Conservation (phyloP, 1,139 yeast genomes). For the Taphrina sp. region DNA sequence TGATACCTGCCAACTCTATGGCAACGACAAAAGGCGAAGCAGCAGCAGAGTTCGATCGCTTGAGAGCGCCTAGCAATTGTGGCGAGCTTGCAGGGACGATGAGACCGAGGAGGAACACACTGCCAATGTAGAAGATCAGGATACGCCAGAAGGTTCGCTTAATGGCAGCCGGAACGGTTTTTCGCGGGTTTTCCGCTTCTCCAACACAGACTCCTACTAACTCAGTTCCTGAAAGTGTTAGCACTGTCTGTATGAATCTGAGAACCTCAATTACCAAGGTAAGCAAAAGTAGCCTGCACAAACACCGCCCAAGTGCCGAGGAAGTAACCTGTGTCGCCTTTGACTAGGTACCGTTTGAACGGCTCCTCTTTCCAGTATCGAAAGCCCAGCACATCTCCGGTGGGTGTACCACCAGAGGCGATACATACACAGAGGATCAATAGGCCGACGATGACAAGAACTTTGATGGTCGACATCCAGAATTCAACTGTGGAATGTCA, state of each 20-base stretch:
- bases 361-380: slow-evolving; percentile 62
- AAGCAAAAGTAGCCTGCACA: slow-evolving; percentile 64
- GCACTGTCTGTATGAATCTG: too few relatives aligned
- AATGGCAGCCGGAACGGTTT: slow-evolving; percentile 79
- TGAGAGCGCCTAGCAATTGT: slow-evolving; percentile 47
- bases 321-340: slow-evolving; percentile 54
- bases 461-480: slow-evolving; percentile 62
- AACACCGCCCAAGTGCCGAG: slow-evolving; percentile 56
- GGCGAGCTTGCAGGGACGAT: slow-evolving; percentile 77
- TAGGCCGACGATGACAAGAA: slow-evolving; percentile 52
- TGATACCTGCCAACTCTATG: slow-evolving; percentile 63
- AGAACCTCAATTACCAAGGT: too few relatives aligned
- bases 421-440: slow-evolving; percentile 38
- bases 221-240: too few relatives aligned
- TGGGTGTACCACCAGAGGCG: slow-evolving; percentile 57
- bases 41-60: slow-evolving; percentile 46
- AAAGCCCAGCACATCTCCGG: slow-evolving; percentile 62
- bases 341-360: slow-evolving; percentile 51
- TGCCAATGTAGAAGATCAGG: slow-evolving; percentile 71
- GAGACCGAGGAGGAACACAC: slow-evolving; percentile 68
- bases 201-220: slow-evolving; percentile 86
- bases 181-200: slow-evolving; percentile 79
- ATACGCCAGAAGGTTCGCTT: slow-evolving; percentile 79
- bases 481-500: too few relatives aligned
- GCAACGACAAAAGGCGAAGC: slow-evolving; percentile 68